Evolutionary conservation across 768 basidiomycete genomes (phyloP).

Genomic region (Royoungia palumana): DNA sequence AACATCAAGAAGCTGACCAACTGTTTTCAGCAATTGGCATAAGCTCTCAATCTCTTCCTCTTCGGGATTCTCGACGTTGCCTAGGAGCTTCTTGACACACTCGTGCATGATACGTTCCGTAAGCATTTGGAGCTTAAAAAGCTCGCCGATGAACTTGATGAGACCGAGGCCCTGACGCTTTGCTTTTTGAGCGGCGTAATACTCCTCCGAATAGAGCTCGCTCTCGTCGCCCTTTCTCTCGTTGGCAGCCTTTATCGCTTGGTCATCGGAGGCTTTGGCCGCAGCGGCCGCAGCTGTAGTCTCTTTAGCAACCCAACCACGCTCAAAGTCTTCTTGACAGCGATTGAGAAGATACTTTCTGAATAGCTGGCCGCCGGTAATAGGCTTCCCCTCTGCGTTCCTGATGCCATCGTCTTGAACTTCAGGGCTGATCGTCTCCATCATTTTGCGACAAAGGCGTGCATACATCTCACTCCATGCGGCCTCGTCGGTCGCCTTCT

Average conservation of each 20-base stretch:
- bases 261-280: conserved; percentile 80
- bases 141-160: conserved; percentile 96
- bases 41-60: conserved; percentile 98
- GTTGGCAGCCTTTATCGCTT: conserved; percentile 68
- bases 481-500: conserved; percentile 96
- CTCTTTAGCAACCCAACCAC: conserved; percentile 90
- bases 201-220: conserved; percentile 90
- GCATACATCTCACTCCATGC: conserved; percentile 98
- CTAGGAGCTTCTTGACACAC: conserved; percentile 92
- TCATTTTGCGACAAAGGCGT: conserved; percentile 89
- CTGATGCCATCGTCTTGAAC: conserved; percentile 88
- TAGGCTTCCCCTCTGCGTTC: conserved; percentile 79
- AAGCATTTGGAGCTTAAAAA: conserved; percentile 99
- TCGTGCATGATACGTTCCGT: conserved; percentile 98
- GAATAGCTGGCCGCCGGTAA: conserved; percentile 92
- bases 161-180: conserved; percentile 96
- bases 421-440: conserved; percentile 85
- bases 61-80: conserved; percentile 92
- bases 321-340: conserved; percentile 97
- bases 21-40: conserved; percentile 88
- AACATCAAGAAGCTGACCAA: conserved; percentile 80
- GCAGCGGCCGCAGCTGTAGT: conserved; percentile 83
- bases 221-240: conserved; percentile 57
- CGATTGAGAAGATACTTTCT: conserved; percentile 94
- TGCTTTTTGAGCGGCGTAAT: conserved; percentile 94